phyloP scores from a whole-genome alignment of 768 basidiomycete genomes.

The Pleurotus pulmonarius region DNA sequence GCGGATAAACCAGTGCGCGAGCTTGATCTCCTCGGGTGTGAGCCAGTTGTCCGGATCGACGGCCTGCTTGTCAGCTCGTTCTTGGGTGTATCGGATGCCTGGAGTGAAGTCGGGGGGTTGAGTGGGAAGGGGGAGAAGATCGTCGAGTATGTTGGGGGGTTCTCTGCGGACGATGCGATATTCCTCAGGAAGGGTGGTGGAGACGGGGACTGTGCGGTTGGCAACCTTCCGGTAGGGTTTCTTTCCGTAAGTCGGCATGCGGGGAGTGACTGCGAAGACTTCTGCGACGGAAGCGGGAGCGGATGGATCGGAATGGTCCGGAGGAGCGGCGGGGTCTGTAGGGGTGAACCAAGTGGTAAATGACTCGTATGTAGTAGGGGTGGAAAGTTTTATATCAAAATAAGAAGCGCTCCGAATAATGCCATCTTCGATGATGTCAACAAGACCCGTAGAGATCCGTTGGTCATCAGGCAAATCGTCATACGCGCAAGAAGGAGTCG shows the following conservation, averaged over 20 bases:
- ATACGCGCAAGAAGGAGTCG: too few species aligned
- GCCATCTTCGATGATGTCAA: too few species aligned
- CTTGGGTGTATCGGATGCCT: slow-evolving; percentile 13
- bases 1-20: slow-evolving; percentile 17
- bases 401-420: too few species aligned
- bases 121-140: slow-evolving; percentile 12
- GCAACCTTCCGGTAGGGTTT: slow-evolving; percentile 7
- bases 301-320: too few species aligned
- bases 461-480: too few species aligned
- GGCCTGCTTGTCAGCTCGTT: slow-evolving; percentile 17
- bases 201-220: slow-evolving; percentile 11
- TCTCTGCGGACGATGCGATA: slow-evolving; percentile 10
- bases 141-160: slow-evolving; percentile 20
- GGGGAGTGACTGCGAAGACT: too few species aligned
- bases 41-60: slow-evolving; percentile 19
- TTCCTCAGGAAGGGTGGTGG: slow-evolving; percentile 18
- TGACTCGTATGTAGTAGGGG: too few species aligned
- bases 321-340: too few species aligned
- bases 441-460: too few species aligned
- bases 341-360: too few species aligned
- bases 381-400: too few species aligned
- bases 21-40: slow-evolving; percentile 23
- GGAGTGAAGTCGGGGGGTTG: slow-evolving; percentile 19
- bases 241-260: not conserved
- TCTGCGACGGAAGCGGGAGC: too few species aligned